Base-by-base conservation (phyloP, 2,329 filamentous ascomycete genomes). In the Penicillium expansum region DNA sequence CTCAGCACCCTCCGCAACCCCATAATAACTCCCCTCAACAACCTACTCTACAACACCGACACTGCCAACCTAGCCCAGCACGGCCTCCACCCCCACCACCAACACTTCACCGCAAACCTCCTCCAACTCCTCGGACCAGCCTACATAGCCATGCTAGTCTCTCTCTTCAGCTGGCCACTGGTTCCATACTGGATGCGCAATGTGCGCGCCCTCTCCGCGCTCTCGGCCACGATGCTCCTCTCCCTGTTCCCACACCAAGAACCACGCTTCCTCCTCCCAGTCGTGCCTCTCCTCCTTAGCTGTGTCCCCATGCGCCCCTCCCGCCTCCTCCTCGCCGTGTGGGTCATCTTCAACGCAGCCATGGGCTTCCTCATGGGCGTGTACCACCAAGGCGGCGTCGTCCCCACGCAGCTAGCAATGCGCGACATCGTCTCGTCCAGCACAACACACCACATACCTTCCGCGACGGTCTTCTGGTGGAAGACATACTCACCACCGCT, bases 1-100 rank as follows among this genome's bases (percentile, higher is more conserved):
- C 55, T 76, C n/a, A 68, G 74, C n/a, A 64, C 71, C 37, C 60
- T 79, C 79, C 83, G 44, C 71, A 80, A 56, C 59, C 90, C 90
- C 0, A 82, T 89, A 48, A 85, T 93, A 61, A 91, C 90, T 6
- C 89, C 89, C 10, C 78, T 91, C 55, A 92, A 93, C 71, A 92
- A 92, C 71, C 79, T 92, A 59, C 74, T 82, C 55, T 93, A 93
- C 76, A 93, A 93, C 74, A 83, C 87, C 18, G 79, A 83, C 48
- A 79, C 85, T 24, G 79, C 82, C 39, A 93, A 93, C 71, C 80
- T 92, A 42, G 87, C 88, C 38, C 78, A 85, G 62, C 89, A 93
- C 76, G 90, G 89, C 48, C 75, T 92, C 14, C 89, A 93, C 67
- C 88, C 89, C 6, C 88, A 85, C 80, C 91, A 92, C 70, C 89